Evolutionary conservation across 169 alveolate species (phyloP).

Genomic region (Cyclospora cayetanensis): DNA sequence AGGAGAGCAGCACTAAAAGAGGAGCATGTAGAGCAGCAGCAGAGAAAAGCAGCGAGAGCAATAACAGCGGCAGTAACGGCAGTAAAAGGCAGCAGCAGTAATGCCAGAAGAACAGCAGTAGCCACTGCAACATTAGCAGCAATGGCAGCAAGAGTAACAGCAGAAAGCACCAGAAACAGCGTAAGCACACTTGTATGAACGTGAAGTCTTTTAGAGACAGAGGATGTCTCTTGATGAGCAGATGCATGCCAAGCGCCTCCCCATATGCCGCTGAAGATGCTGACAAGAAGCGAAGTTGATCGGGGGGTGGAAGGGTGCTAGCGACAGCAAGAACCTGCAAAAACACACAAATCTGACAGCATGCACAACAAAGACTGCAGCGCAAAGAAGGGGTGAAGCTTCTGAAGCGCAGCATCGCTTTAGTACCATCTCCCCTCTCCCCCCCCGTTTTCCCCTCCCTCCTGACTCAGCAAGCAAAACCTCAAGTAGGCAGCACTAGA

Average conservation of each 20-base stretch:
- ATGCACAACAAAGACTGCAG: too few species aligned
- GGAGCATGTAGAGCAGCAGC: not conserved
- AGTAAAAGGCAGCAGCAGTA: not conserved
- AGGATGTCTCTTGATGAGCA: slow-evolving; percentile 2
- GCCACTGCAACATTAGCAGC: not conserved
- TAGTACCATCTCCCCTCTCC: too few species aligned
- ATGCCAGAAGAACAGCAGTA: not conserved
- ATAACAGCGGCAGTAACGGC: not conserved
- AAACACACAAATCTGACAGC: too few species aligned
- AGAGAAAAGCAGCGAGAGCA: not conserved
- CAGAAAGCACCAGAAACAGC: too few species aligned
- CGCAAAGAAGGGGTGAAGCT: too few species aligned
- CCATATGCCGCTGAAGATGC: slow-evolving; percentile 28
- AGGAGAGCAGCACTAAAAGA: not conserved
- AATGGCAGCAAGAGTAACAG: not conserved
- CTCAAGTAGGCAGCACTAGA: too few species aligned
- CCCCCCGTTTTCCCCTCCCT: too few species aligned
- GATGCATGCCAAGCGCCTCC: slow-evolving; percentile 31
- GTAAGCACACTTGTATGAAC: slow-evolving; percentile 11
- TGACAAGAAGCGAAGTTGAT: not conserved
- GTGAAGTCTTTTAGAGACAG: slow-evolving; percentile 13
- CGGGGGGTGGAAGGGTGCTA: not conserved
- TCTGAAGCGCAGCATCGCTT: too few species aligned
- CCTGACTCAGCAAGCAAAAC: too few species aligned
- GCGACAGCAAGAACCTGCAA: not conserved